Evolutionary conservation across 352 stramenopile species (phyloP).

Genomic region (Globisporangium middletonii): DNA sequence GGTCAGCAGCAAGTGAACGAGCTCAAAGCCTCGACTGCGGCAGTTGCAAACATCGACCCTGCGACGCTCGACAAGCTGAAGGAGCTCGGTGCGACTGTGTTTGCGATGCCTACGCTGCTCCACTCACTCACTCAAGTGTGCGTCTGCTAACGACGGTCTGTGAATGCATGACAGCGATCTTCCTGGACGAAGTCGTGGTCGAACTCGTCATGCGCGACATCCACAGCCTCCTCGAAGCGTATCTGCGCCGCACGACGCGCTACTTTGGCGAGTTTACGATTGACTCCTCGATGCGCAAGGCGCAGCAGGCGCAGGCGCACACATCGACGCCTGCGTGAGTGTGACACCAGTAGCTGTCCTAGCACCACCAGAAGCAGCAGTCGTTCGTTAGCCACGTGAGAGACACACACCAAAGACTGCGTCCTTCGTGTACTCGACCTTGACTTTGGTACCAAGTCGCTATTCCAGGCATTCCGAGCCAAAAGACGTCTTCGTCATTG

Average conservation of each 20-base stretch:
- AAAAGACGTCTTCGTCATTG: too few species aligned
- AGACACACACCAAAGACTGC: too few species aligned
- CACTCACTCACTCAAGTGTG: background rate
- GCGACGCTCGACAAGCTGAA: slow-evolving; percentile 36
- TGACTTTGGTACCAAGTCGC: too few species aligned
- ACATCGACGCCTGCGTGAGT: slow-evolving; percentile 18
- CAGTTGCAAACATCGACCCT: slow-evolving; percentile 16
- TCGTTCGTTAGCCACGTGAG: too few species aligned
- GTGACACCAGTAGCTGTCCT: background rate
- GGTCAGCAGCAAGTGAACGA: slow-evolving; percentile 52
- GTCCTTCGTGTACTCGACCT: too few species aligned
- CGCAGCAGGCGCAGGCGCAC: slow-evolving; percentile 10
- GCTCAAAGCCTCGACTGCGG: slow-evolving; percentile 10
- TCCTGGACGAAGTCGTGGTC: slow-evolving; percentile 75
- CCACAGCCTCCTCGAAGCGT: slow-evolving; percentile 57
- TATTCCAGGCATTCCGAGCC: too few species aligned
- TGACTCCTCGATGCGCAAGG: slow-evolving; percentile 32
- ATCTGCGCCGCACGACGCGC: slow-evolving; percentile 47
- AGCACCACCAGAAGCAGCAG: background rate
- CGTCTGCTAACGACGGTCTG: too few species aligned
- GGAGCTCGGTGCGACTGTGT: slow-evolving; percentile 36
- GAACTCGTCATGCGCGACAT: slow-evolving; percentile 76
- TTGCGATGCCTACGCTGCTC: background rate
- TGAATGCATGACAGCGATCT: slow-evolving; percentile 34
- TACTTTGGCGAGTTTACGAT: slow-evolving; percentile 60